These are phyloP conservation scores for Kwoniella heveanensis DNA, from an alignment of 768 basidiomycete genomes.

Conservation along the genomic window DNA sequence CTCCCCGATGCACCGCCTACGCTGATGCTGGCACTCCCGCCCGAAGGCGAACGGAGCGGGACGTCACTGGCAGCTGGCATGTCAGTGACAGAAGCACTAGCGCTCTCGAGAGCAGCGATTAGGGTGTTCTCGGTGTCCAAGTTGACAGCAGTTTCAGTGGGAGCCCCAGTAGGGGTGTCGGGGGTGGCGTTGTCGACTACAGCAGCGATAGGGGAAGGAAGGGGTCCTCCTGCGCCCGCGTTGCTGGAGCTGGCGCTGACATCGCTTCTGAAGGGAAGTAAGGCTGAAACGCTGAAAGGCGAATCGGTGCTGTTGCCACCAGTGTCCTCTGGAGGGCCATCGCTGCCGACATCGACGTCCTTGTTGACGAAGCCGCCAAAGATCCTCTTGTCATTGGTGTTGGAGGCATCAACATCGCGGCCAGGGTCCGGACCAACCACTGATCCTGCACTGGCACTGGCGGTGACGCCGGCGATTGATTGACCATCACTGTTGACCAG, in stretches of 20 bases:
- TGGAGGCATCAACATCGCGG: no score
- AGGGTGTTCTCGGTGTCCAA: neutral
- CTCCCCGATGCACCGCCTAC: neutral
- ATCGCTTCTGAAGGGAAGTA: no score
- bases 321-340: constrained; percentile 72
- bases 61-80: neutral
- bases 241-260: no score
- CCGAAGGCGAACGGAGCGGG: neutral
- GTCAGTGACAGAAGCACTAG: neutral
- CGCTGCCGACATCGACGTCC: constrained; percentile 75
- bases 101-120: neutral
- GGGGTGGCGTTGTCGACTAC: neutral
- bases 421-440: no score
- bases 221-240: no score
- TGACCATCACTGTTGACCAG: neutral
- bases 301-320: neutral
- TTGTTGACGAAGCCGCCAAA: neutral
- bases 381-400: neutral
- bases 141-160: neutral
- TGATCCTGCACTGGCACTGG: neutral
- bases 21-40: neutral
- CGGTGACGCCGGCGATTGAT: no score
- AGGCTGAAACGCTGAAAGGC: neutral
- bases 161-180: neutral
- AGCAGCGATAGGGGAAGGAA: neutral